A percentile compares a stretch with the other conserved stretches of the same genome.
Evolutionary conservation across 371 early-diverging fungal genomes (phyloP).

Genomic region (Rhizopus arrhizus): DNA sequence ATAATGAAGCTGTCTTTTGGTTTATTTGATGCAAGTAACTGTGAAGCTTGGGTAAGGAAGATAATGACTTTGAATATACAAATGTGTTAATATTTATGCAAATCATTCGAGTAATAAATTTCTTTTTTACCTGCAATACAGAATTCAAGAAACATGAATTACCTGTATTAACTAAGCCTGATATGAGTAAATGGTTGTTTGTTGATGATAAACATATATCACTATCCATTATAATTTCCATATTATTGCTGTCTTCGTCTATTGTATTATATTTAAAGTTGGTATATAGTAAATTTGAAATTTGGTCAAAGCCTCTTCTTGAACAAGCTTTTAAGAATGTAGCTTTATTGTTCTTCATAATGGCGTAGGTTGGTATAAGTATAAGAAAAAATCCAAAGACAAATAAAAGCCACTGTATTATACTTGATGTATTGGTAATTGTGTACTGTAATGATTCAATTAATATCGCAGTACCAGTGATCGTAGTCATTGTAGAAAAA

Average conservation of each 20-base stretch:
- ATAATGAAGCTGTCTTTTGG: constrained; percentile 14
- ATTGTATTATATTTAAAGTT: neutral
- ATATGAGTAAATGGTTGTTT: constrained; percentile 9
- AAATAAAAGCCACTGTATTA: constrained; percentile 7
- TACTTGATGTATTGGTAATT: constrained; percentile 8
- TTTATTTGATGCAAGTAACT: constrained; percentile 32
- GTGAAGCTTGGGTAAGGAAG: constrained; percentile 43
- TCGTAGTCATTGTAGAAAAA: neutral
- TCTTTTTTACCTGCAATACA: constrained; percentile 74
- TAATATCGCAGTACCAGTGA: constrained; percentile 1
- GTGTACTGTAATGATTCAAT: constrained; percentile 1
- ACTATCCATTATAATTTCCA: neutral
- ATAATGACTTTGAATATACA: constrained; percentile 39
- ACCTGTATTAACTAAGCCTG: constrained; percentile 88
- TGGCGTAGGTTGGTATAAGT: constrained; percentile 11
- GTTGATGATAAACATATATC: neutral
- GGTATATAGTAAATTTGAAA: neutral
- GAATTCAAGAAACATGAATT: constrained; percentile 95
- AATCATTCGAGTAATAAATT: neutral
- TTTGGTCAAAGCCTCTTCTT: neutral
- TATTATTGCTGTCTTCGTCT: neutral
- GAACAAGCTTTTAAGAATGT: neutral
- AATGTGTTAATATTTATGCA: neutral
- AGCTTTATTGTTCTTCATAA: neutral
- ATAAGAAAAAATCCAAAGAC: constrained; percentile 6